Percentiles rank a stretch among this genome's conserved stretches.
Evolutionary conservation across 352 stramenopile genomes (phyloP).

Genomic region (Pythium biforme): DNA sequence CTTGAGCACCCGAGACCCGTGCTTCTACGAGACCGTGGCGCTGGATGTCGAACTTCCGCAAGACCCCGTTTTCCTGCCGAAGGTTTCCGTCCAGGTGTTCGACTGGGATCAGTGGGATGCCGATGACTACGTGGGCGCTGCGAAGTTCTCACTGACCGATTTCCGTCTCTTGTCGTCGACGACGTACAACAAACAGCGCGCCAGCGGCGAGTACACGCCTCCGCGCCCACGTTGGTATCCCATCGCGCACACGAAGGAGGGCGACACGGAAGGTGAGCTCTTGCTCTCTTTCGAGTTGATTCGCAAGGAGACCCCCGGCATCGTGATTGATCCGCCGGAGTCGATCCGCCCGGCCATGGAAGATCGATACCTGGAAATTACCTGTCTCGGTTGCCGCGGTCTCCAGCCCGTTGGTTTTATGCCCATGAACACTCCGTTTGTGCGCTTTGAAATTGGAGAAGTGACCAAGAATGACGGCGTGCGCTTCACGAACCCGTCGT

Average conservation of each 20-base stretch:
- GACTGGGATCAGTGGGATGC: constrained; percentile 74
- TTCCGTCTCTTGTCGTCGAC: constrained; percentile 58
- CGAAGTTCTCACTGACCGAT: constrained; percentile 59
- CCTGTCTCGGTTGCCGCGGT: constrained; percentile 70
- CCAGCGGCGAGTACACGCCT: constrained; percentile 50
- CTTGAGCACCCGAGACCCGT: constrained; percentile 70
- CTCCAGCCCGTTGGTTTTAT: constrained; percentile 82
- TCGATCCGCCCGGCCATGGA: constrained; percentile 59
- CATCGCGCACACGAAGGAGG: constrained; percentile 55
- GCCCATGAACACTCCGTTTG: constrained; percentile 80
- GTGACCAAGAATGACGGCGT: constrained; percentile 50
- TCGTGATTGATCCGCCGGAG: constrained; percentile 54
- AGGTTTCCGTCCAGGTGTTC: constrained; percentile 73
- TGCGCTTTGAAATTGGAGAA: constrained; percentile 84
- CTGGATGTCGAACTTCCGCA: constrained; percentile 78
- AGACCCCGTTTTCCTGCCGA: constrained; percentile 57
- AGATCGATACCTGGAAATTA: constrained; percentile 79
- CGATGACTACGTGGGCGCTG: constrained; percentile 67
- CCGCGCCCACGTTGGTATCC: constrained; percentile 72
- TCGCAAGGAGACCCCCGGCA: constrained; percentile 58
- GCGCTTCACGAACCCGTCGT: constrained; percentile 73
- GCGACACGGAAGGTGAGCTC: constrained; percentile 72
- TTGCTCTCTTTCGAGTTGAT: constrained; percentile 80
- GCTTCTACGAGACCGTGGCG: constrained; percentile 82
- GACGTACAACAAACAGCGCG: constrained; percentile 50